A percentile compares a stretch with the other conserved stretches of the same genome.
Evolutionary conservation across 108 stramenopile species (phyloP).

Genomic region (Skeletonema tropicum): DNA sequence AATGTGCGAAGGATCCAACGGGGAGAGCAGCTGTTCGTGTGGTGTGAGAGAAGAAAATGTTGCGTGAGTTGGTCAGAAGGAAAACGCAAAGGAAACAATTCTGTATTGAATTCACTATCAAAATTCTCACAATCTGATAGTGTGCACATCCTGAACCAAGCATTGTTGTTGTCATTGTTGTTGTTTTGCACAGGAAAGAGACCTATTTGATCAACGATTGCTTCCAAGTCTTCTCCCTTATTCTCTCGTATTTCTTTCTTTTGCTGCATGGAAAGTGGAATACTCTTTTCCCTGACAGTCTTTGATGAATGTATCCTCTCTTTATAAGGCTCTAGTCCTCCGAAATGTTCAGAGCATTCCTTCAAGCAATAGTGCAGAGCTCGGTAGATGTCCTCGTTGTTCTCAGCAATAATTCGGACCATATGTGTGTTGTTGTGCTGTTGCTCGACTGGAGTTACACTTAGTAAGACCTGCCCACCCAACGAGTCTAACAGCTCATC

Average conservation of each 20-base stretch:
- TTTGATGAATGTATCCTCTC: constrained; percentile 47
- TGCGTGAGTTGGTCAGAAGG: too few relatives aligned
- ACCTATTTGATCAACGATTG: background rate
- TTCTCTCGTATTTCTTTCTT: background rate
- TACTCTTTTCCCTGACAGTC: constrained; percentile 23
- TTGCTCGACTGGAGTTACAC: constrained; percentile 28
- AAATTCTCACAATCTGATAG: constrained; percentile 59
- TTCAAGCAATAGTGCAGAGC: constrained; percentile 42
- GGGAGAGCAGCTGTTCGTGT: constrained; percentile 55
- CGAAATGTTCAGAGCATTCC: constrained; percentile 30
- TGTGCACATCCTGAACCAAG: constrained; percentile 41
- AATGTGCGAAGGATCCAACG: constrained; percentile 88
- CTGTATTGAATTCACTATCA: too few relatives aligned
- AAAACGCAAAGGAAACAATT: too few relatives aligned
- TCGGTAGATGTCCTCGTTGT: constrained; percentile 50
- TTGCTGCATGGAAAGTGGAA: background rate
- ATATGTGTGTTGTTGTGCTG: constrained; percentile 24
- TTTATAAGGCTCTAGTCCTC: constrained; percentile 45
- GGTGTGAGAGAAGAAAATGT: too few relatives aligned
- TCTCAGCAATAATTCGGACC: constrained; percentile 35
- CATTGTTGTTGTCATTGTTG: constrained; percentile 11
- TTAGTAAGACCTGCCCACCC: constrained; percentile 33
- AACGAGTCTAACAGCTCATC: constrained; percentile 14
- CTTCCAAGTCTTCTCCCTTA: background rate
- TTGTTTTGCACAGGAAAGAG: background rate